A percentile compares a stretch with the other conserved stretches of the same genome.
These are phyloP conservation scores for Naegleria fowleri DNA, from an alignment of 208 protist species.

Conservation along the genomic window DNA sequence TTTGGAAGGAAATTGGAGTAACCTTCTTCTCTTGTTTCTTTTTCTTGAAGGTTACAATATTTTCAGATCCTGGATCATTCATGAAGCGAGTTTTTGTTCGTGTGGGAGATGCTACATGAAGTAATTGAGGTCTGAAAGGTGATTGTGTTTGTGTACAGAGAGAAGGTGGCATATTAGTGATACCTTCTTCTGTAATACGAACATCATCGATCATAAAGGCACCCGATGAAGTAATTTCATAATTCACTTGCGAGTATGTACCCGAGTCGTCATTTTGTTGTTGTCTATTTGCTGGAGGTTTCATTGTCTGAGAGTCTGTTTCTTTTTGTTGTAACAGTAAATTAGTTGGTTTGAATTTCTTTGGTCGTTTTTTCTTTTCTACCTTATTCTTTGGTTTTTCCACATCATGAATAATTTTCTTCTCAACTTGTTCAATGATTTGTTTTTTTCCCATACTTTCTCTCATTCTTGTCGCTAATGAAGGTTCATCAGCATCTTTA, in stretches of 20 bases:
- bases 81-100: not conserved
- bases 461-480: not conserved
- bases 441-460: not conserved
- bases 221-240: not conserved
- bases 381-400: not conserved
- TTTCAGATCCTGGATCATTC: not conserved
- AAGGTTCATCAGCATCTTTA: not conserved
- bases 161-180: not conserved
- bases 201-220: not conserved
- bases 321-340: not conserved
- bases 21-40: not conserved
- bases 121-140: not conserved
- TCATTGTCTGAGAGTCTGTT: not conserved
- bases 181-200: not conserved
- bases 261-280: not conserved
- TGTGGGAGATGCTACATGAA: not conserved
- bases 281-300: not conserved
- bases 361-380: not conserved
- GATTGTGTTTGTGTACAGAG: not conserved
- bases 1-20: too few species aligned
- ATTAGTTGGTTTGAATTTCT: conserved; percentile 26
- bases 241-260: not conserved
- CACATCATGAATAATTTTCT: not conserved
- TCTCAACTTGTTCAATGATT: not conserved
- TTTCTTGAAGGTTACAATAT: not conserved